Base-by-base conservation (phyloP, 345 rosid species). In the Eucalyptus erythrocorys region DNA sequence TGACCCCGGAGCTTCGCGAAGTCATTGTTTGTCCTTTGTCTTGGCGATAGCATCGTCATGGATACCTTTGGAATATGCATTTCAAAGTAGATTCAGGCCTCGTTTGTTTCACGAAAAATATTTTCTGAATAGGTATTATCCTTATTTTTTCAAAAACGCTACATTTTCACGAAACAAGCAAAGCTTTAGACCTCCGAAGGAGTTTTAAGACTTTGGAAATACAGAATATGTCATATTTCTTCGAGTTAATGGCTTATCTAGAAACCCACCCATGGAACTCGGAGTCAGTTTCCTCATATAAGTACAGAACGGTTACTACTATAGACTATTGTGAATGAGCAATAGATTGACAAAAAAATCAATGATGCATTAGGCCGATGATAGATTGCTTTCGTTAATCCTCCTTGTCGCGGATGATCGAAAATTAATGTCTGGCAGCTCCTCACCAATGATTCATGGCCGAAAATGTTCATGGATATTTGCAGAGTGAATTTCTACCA, bases 81-180 rank as follows among this genome's bases (percentile, higher is more conserved):
- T 64, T 32, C 79, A 66, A 32, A 32, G 22, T 66, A 66, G 40
- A 19, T 19, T 51, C 19, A 51, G 10, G 55, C 2, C 4, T 55
- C 30, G 4, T 55, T 55, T 55, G 1, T 22, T 4, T 55, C 61
- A 24, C 13, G 5, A 0, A 55, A 55, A 55, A 55, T 2, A 55
- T 24, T 24, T 55, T 22, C 27, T 55, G 0, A 51, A 51, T 51
- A 51, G 55, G 2, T 51, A 55, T 55, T 55, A 22, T 22, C 1
- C 27, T 55, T 22, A 2, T 22, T 55, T 9, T 22, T 55, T 19
- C 5, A 24, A 24, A 22, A 55, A 55, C 0, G 13, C 1, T 55
- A 22, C 0, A 55, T 55, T 55, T 24, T 55, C 3, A 0, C 1
- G 3, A 55, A 55, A 24, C 30, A 1, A 2, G 59, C 59, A 22